These are phyloP conservation scores for Ophiocordyceps camponoti-saundersi DNA, from an alignment of 2,329 filamentous ascomycete genomes.

Conservation along the genomic window DNA sequence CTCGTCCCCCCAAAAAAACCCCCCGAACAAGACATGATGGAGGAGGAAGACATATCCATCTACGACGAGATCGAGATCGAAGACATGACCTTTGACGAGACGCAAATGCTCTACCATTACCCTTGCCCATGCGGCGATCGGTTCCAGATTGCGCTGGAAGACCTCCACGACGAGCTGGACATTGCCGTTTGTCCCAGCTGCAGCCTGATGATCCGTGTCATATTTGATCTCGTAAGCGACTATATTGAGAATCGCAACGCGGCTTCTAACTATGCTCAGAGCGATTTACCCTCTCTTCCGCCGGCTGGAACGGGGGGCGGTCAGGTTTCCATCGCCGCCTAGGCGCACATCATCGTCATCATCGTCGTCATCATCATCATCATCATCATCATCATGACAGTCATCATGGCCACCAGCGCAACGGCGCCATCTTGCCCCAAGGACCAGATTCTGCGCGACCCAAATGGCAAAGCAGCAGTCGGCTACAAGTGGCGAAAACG, in stretches of 20 bases:
- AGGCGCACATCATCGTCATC: slow-evolving; percentile 3
- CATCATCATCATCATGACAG: background rate
- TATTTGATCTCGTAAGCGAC: slow-evolving; percentile 61
- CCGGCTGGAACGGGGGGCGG: slow-evolving; percentile 13
- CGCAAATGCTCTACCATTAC: slow-evolving; percentile 80
- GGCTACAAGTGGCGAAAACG: background rate
- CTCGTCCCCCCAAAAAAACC: background rate
- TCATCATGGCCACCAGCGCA: too few relatives aligned
- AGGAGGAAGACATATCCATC: slow-evolving; percentile 51
- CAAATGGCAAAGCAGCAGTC: too few relatives aligned
- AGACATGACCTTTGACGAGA: slow-evolving; percentile 83
- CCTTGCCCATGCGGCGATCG: slow-evolving; percentile 94
- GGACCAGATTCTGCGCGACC: too few relatives aligned
- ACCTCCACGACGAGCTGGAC: slow-evolving; percentile 76
- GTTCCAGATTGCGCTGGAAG: slow-evolving; percentile 76
- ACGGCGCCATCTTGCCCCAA: too few relatives aligned
- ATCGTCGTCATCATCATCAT: too few relatives aligned
- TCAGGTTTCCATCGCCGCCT: slow-evolving; percentile 24
- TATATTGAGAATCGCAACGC: background rate
- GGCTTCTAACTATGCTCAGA: slow-evolving; percentile 11
- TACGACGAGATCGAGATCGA: slow-evolving; percentile 99
- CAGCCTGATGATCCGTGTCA: slow-evolving; percentile 89
- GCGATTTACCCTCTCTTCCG: slow-evolving; percentile 25
- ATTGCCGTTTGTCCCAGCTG: slow-evolving; percentile 97
- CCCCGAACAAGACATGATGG: too few relatives aligned